A percentile compares a stretch with the other conserved stretches of the same genome.
Evolutionary conservation across 768 basidiomycete species (phyloP).

Genomic region (Amanita brunnescens): DNA sequence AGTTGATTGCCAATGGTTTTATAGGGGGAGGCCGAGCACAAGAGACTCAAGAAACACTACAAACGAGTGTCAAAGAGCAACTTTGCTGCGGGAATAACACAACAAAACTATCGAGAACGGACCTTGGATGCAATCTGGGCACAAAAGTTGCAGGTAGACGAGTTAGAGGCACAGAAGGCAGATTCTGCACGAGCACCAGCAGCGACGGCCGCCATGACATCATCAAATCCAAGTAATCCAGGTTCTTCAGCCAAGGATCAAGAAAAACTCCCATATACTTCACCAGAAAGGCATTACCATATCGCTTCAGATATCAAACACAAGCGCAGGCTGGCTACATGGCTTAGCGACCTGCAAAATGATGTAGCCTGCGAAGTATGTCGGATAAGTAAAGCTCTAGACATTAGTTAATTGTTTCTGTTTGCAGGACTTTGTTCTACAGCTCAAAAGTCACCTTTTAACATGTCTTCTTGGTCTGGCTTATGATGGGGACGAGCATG

Average conservation of each 20-base stretch:
- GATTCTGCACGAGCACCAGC: neutral
- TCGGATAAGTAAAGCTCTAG: neutral
- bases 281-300: neutral
- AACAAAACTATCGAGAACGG: neutral
- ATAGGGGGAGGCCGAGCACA: neutral
- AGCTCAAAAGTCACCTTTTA: neutral
- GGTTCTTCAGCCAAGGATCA: neutral
- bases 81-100: neutral
- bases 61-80: neutral
- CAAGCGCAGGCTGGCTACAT: slow-evolving; percentile 2
- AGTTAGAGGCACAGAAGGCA: neutral
- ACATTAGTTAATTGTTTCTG: neutral
- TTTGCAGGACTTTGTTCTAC: neutral
- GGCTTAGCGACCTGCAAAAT: neutral
- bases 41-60: neutral
- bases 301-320: neutral
- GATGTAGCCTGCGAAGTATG: neutral
- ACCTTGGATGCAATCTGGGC: neutral
- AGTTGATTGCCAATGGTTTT: neutral
- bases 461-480: neutral
- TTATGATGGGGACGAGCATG: neutral
- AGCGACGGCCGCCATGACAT: too few relatives aligned
- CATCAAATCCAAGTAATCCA: neutral
- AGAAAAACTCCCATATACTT: neutral
- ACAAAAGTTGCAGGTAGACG: neutral